Evolutionary conservation across 192 early-diverging fungal species (phyloP).

Genomic region (Coemansia sp.): DNA sequence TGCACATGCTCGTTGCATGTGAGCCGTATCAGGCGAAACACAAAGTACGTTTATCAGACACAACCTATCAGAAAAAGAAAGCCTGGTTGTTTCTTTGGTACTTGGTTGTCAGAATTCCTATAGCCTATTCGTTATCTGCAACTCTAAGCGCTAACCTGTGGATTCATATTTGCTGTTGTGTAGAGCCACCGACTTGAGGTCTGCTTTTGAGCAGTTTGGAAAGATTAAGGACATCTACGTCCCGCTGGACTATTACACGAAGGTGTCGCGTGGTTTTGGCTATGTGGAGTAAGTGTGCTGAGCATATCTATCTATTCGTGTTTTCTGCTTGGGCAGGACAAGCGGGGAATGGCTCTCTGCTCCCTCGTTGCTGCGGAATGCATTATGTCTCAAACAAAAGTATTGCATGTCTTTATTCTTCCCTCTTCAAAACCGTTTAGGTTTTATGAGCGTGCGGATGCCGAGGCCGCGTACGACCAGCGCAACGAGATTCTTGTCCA

Average conservation of each 20-base stretch:
- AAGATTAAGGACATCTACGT: constrained; percentile 53
- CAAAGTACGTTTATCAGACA: constrained; percentile 32
- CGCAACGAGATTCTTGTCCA: constrained; percentile 34
- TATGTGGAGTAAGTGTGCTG: constrained; percentile 53
- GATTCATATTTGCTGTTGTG: neutral
- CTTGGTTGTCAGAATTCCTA: no score
- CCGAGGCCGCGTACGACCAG: constrained; percentile 49
- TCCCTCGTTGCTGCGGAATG: neutral
- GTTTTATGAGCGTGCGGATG: constrained; percentile 53
- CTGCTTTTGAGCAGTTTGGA: constrained; percentile 44
- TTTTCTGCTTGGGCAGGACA: neutral
- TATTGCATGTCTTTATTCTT: neutral
- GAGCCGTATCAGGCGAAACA: constrained; percentile 43
- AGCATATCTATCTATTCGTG: neutral
- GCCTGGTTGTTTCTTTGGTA: no score
- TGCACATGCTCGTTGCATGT: constrained; percentile 53
- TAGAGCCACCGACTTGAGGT: constrained; percentile 38
- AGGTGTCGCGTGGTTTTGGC: constrained; percentile 52
- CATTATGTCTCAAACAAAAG: neutral
- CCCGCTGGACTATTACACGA: constrained; percentile 49
- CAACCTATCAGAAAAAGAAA: constrained; percentile 23
- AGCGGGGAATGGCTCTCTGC: neutral
- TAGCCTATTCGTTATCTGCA: neutral
- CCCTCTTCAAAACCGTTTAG: constrained; percentile 3
- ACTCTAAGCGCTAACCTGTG: neutral